Evolutionary conservation across 495 filamentous ascomycete species (phyloP), one percentile per base, ranked within the genome.

Genomic region (Hyaloscypha hepaticicola): DNA sequence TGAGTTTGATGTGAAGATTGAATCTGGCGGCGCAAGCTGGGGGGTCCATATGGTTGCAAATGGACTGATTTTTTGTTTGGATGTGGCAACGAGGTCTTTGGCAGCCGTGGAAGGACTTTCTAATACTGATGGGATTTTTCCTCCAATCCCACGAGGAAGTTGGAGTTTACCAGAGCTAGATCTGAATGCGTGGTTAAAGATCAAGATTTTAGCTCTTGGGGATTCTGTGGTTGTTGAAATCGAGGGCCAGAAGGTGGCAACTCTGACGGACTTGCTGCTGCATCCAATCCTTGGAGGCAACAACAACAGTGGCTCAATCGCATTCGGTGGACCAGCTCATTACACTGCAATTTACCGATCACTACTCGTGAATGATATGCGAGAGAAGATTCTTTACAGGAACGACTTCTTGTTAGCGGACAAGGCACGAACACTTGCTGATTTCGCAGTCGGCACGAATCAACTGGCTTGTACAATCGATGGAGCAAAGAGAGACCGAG

Each of bases 391-490:
- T 26, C 33, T 68, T 1, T 64, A 68, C 31, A n/a, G 60, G 4
- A 68, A 68, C 34, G 28, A 49, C 31, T 41, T 68, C 24, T 25
- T 25, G 14, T 1, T 64, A 4, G 27, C 41, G 11, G 56, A 63
- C 14, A 63, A 61, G 31, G 45, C 9, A 28, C 55, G 66, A 11
- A 68, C 66, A 19, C 19, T 68, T 22, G 55, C 66, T 3, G 66
- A 68, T 48, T 68, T 68, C 50, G 21, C 45, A n/a, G 66, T 68
- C 7, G 66, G 66, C 2, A 64, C 66, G 22, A 68, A 68, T 52
- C 14, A n/a, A 19, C 60, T 68, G 14, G 22, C 59, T 51, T 63
- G 65, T 53, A 67, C 65, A 49, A 63, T 67, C 24, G 65, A 67
- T 48, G 65, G 65, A 19, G 65, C 65, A 27, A 67, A 67, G 33